phyloP scores from a whole-genome alignment of 345 rosid species.

The Sapria himalayana region DNA sequence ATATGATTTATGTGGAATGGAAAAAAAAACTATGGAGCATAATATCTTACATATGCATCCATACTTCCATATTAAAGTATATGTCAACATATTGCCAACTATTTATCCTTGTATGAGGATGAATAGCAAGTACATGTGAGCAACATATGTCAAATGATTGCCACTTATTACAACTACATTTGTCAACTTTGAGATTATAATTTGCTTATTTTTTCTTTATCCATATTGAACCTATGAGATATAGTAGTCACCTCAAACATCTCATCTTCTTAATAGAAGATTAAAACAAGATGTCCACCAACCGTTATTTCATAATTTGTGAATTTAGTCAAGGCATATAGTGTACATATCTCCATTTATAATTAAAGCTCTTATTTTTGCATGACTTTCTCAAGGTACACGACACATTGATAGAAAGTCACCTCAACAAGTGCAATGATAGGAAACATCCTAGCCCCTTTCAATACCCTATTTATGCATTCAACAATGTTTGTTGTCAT shows the following conservation, averaged over 20 bases:
- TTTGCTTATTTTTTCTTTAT: neutral
- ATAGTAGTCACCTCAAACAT: neutral
- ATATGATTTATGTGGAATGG: neutral
- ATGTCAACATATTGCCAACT: neutral
- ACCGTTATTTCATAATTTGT: neutral
- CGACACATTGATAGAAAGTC: neutral
- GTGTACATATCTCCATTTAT: neutral
- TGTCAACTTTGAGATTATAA: neutral
- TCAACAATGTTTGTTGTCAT: constrained; percentile 8
- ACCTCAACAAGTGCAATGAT: neutral
- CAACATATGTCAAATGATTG: neutral
- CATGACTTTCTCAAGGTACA: neutral
- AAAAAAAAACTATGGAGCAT: neutral
- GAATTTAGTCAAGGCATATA: neutral
- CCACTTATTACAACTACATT: neutral
- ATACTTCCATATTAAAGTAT: neutral
- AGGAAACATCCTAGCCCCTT: constrained; percentile 16
- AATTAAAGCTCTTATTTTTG: neutral
- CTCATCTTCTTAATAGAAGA: neutral
- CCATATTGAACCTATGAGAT: neutral
- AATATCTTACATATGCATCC: neutral
- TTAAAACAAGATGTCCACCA: neutral
- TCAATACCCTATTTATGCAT: no score
- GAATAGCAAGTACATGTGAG: neutral
- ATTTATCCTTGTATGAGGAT: neutral